Evolutionary conservation across 352 stramenopile genomes (phyloP).

Genomic region (Phytophthora melonis): DNA sequence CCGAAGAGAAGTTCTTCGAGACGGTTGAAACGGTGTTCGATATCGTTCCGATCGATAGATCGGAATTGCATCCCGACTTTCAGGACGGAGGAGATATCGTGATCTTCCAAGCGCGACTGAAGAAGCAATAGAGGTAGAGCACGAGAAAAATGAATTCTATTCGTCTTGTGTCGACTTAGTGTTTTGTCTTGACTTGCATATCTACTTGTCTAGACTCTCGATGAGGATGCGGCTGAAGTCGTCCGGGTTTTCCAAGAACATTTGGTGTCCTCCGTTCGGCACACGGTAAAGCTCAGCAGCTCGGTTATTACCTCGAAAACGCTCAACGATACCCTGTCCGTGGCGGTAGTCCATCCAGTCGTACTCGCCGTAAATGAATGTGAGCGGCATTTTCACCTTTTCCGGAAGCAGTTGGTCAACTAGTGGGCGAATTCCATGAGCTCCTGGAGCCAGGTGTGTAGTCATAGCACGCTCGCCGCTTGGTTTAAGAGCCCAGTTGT

Average conservation of each 20-base stretch:
- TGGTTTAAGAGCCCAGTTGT: slow-evolving; percentile 87
- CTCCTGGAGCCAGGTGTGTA: slow-evolving; percentile 79
- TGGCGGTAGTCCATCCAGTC: slow-evolving; percentile 91
- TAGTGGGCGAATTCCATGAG: slow-evolving; percentile 71
- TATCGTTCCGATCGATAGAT: slow-evolving; percentile 46
- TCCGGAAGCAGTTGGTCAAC: slow-evolving; percentile 69
- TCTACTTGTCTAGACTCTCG: slow-evolving; percentile 41
- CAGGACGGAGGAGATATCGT: slow-evolving; percentile 66
- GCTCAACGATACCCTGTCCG: slow-evolving; percentile 67
- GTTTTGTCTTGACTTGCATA: neutral
- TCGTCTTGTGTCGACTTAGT: neutral
- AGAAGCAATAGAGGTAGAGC: slow-evolving; percentile 13
- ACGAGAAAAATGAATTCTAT: slow-evolving; percentile 23
- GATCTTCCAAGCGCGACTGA: slow-evolving; percentile 62
- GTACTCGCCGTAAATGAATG: slow-evolving; percentile 85
- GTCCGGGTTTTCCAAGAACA: slow-evolving; percentile 84
- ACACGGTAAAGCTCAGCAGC: slow-evolving; percentile 67
- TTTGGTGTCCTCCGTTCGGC: slow-evolving; percentile 75
- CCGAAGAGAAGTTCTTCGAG: slow-evolving; percentile 74
- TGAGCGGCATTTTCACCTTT: slow-evolving; percentile 78
- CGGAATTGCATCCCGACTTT: slow-evolving; percentile 74
- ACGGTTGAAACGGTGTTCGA: slow-evolving; percentile 60
- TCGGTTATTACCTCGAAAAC: slow-evolving; percentile 46
- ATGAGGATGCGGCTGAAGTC: slow-evolving; percentile 77
- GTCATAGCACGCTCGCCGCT: slow-evolving; percentile 80